Base-by-base conservation (phyloP, 169 alveolate species). In the Plasmodium reichenowi region DNA sequence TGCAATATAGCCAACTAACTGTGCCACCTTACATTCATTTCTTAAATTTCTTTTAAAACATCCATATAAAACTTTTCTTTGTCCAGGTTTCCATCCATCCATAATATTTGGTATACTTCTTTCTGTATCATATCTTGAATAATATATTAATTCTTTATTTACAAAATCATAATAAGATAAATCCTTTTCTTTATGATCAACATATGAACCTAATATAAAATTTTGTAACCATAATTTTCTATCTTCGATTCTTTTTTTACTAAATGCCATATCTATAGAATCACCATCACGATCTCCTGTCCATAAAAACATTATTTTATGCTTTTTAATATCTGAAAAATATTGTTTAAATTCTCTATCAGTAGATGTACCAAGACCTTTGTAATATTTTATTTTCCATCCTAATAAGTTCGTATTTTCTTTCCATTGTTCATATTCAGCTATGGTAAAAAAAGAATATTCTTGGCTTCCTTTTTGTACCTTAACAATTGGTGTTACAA, bases 61-160 rank as follows among this genome's bases (percentile, higher is more conserved):
- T 2, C 99, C 98, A 93, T 97, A 99, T 86, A 99, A 88, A 47
- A 98, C 99, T 93, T 99, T 99, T 74, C 99, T 97, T 93, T 99
- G 99, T 12, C 99, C 99, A 6, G 99, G 99, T 87, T 99, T 99
- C 91, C 98, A 96, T 22, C 99, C 99, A 93, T 99, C 99, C 66
- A 98, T 94, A 58, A 98, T 87, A 38, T 97, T 95, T 1, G 99
- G 99, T 47, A 98, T 98, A 26, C 99, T 98, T 58, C 99, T 96
- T 59, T 96, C 96, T 47, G 98, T 98, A 74, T 98, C 99, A 92
- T 98, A 98, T 88, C 97, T 97, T 20, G 99, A 98, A 91, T 98
- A 98, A 68, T 97, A 97, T 26, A 99, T 98, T 52, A 99, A 96
- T 89, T 99, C 99, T 94, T 98, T 98, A 93, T 99, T 97, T 22